A percentile compares a stretch with the other conserved stretches of the same genome.
Evolutionary conservation across 306 rosid species (phyloP).

Genomic region (Cicer judaicum): DNA sequence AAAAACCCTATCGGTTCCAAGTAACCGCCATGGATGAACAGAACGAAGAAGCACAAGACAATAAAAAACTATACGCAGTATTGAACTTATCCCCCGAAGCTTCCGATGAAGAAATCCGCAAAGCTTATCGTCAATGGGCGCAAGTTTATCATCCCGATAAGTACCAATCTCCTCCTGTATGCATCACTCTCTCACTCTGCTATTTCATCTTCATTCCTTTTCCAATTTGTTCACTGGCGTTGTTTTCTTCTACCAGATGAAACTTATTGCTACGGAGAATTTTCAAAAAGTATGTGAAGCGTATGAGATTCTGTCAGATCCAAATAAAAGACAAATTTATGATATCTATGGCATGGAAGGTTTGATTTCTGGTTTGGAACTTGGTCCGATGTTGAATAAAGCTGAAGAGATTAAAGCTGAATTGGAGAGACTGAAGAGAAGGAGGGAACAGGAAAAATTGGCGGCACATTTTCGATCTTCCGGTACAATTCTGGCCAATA

Average conservation of each 20-base stretch:
- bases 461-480: constrained; percentile 75
- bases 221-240: constrained; percentile 32
- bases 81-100: constrained; percentile 88
- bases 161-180: constrained; percentile 84
- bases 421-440: constrained; percentile 67
- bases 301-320: constrained; percentile 85
- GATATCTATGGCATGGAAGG: constrained; percentile 98
- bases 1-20: background rate
- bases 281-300: constrained; percentile 92
- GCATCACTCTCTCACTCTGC: background rate
- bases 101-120: constrained; percentile 95
- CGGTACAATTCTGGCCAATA: constrained; percentile 71
- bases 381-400: constrained; percentile 74
- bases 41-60: constrained; percentile 57
- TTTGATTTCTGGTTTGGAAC: constrained; percentile 82
- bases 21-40: constrained; percentile 58
- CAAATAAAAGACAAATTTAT: constrained; percentile 78
- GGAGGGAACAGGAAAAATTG: constrained; percentile 69
- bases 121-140: constrained; percentile 98
- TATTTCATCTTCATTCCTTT: constrained; percentile 12
- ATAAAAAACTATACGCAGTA: constrained; percentile 82
- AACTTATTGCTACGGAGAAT: constrained; percentile 86
- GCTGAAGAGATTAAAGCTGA: constrained; percentile 86
- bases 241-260: constrained; percentile 61
- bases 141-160: constrained; percentile 95